Percentiles rank a stretch among this genome's conserved stretches.
Conservation (phyloP, 148 eudicot species). For the Rhododendron henanense region DNA sequence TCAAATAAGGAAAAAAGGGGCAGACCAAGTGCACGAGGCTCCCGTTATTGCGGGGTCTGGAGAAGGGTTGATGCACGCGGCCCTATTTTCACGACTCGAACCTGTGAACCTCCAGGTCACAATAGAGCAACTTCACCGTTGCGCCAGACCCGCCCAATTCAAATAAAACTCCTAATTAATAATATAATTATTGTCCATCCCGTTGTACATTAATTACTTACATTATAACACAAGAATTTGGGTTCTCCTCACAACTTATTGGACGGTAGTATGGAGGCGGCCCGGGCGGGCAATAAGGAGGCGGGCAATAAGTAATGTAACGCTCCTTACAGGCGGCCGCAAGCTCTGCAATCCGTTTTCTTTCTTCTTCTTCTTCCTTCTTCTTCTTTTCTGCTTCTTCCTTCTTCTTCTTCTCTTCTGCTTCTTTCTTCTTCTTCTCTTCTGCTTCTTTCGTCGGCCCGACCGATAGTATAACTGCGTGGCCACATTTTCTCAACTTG, state of each 20-base stretch:
- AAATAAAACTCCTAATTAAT: not conserved
- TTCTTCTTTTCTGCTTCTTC: too few relatives aligned
- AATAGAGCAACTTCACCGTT: too few relatives aligned
- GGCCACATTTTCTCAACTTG: constrained; percentile 50
- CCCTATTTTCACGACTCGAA: too few relatives aligned
- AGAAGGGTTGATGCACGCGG: too few relatives aligned
- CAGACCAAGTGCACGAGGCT: too few relatives aligned
- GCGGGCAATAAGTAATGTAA: not conserved
- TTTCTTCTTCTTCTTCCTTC: too few relatives aligned
- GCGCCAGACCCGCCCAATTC: not conserved
- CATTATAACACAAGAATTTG: constrained; percentile 54
- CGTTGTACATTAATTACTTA: constrained; percentile 12
- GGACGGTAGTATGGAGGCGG: constrained; percentile 19
- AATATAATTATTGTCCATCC: not conserved
- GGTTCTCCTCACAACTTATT: constrained; percentile 43
- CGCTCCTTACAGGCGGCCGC: not conserved
- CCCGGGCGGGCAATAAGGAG: constrained; percentile 11
- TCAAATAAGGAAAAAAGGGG: not conserved
- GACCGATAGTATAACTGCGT: constrained; percentile 42
- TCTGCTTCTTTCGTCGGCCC: constrained; percentile 34
- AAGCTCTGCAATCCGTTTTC: constrained; percentile 12
- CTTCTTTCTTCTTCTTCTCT: not conserved
- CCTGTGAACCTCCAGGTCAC: too few relatives aligned
- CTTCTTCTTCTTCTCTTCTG: not conserved
- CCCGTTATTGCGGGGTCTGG: too few relatives aligned